Percentiles rank a stretch among this genome's conserved stretches.
Evolutionary conservation across 768 basidiomycete species (phyloP).

Genomic region (Kwoniella bestiolae): DNA sequence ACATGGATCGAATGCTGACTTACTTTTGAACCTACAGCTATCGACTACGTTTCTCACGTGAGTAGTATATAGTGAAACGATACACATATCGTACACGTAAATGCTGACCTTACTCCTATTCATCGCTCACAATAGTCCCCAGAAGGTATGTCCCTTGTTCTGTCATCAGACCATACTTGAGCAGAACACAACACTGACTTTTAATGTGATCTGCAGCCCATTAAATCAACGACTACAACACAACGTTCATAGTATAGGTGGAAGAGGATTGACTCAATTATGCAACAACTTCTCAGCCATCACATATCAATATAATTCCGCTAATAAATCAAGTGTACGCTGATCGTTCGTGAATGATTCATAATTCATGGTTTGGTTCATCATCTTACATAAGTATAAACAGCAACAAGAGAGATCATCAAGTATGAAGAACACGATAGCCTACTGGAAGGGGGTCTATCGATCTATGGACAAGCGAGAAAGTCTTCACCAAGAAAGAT

Average conservation of each 20-base stretch:
- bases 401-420: too few relatives aligned
- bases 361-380: too few relatives aligned
- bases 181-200: too few relatives aligned
- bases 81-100: too few relatives aligned
- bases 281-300: conserved; percentile 1
- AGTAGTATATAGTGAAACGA: conserved; percentile 7
- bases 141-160: conserved; percentile 65
- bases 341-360: not conserved
- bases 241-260: not conserved
- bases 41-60: conserved; percentile 85
- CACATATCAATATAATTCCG: not conserved
- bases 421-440: too few relatives aligned
- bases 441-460: too few relatives aligned
- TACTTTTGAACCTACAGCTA: conserved; percentile 63
- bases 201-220: not conserved
- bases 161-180: too few relatives aligned
- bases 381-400: too few relatives aligned
- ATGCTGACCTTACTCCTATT: too few relatives aligned
- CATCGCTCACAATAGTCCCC: conserved; percentile 63
- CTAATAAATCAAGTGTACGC: too few relatives aligned
- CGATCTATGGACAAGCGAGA: too few relatives aligned
- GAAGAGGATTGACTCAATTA: not conserved
- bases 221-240: conserved; percentile 1
- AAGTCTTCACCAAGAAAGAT: not conserved
- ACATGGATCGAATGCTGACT: conserved; percentile 24